Evolutionary conservation across 2,329 filamentous ascomycete genomes (phyloP), one percentile per base, ranked within the genome.

Genomic region (Alternaria solani): DNA sequence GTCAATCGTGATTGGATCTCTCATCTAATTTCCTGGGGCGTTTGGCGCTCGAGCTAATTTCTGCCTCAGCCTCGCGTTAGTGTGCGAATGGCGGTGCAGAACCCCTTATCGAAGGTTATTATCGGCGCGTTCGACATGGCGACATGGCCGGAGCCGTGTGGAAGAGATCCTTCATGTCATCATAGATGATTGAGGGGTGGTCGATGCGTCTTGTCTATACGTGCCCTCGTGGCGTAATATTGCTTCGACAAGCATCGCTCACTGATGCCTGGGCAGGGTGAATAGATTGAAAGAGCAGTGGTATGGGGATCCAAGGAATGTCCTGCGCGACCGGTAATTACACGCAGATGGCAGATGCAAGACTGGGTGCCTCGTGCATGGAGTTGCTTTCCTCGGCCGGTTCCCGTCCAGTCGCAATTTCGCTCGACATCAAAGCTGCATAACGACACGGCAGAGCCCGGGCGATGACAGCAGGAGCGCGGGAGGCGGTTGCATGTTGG

Each of bases 331-430:
- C 52, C 54, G 52, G 63, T 68, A 59, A 66, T 68, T 71, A 63
- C 67, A 23, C 61, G 62, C 63, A 61, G 57, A 49, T 57, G 59
- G 55, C 67, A 67, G 44, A 57, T 52, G 59, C 59, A 52, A 47
- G 46, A 44, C 46, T 53, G 34, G 44, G 61, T 53, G 51, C 54
- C 51, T 54, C 55, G 57, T 55, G 51, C 61, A 46, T 61, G 39
- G 53, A 51, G 55, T 46, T 66, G 55, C 64, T 64, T 55, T 63
- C 61, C 58, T 61, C 39, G 59, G 61, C 59, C 57, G 60, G 34
- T 46, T 30, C 47, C 42, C 49, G 58, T 62, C 68, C 51, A 65
- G 59, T 70, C 70, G 72, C 61, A 74, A 74, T 74, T 67, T 73
- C 66, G 65, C 63, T 44, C 38, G 48, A 56, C 61, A 61, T 63